These are phyloP conservation scores for Sporopachydermia lactativora DNA, from an alignment of 805 yeast genomes.

Conservation along the genomic window DNA sequence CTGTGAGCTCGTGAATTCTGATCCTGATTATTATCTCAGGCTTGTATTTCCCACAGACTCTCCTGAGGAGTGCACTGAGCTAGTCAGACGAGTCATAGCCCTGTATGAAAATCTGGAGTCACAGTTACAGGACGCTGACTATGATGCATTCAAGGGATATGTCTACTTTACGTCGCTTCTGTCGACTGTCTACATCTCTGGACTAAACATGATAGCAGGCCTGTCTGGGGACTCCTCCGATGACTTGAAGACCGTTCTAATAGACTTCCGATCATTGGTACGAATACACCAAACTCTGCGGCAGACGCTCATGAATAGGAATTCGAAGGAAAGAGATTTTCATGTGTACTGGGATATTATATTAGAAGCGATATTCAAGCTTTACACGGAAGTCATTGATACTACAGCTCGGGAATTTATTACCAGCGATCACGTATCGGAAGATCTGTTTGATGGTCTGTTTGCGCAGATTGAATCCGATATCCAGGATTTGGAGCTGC, in stretches of 20 bases:
- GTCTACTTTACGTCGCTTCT: background rate
- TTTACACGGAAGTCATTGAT: background rate
- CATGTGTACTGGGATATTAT: background rate
- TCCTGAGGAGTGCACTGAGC: background rate
- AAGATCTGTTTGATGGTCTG: background rate
- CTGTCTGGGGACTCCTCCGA: background rate
- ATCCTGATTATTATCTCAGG: too few species aligned
- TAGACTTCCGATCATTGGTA: background rate
- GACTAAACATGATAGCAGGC: too few species aligned
- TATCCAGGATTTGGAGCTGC: background rate
- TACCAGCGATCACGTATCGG: background rate
- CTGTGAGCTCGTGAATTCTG: background rate
- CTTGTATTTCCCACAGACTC: too few species aligned
- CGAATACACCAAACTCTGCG: background rate
- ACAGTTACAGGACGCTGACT: background rate
- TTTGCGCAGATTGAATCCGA: background rate
- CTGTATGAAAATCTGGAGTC: background rate
- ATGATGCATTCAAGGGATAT: constrained; percentile 1
- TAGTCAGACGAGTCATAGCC: background rate
- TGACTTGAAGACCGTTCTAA: background rate
- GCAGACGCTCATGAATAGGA: background rate
- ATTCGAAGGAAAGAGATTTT: background rate
- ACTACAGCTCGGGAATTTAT: background rate
- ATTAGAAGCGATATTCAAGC: background rate
- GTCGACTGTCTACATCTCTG: background rate